These are phyloP conservation scores for Uronychia setigera DNA, from an alignment of 73 alveolate genomes.

Conservation along the genomic window DNA sequence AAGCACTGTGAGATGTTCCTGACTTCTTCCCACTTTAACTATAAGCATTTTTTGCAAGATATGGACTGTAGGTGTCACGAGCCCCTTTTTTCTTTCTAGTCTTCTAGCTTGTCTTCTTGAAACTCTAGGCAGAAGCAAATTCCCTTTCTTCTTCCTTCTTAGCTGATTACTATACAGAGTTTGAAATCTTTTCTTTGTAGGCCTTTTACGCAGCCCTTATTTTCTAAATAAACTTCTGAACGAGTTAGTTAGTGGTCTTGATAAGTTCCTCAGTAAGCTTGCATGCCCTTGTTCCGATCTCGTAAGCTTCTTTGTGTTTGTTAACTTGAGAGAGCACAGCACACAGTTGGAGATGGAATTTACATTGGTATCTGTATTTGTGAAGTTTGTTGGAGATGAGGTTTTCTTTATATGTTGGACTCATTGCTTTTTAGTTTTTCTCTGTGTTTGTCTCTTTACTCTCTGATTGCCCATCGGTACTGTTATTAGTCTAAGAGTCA, in stretches of 20 bases:
- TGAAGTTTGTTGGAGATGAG: slow-evolving; percentile 22
- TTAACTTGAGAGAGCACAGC: slow-evolving; percentile 46
- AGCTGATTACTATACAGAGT: neutral
- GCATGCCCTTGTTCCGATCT: slow-evolving; percentile 16
- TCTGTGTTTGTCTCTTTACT: neutral
- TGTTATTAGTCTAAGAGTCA: neutral
- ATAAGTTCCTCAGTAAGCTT: neutral
- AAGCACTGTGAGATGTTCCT: too few relatives aligned
- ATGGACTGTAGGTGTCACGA: neutral
- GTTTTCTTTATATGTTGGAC: neutral
- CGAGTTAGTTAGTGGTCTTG: neutral
- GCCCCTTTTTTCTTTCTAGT: neutral
- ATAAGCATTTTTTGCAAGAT: neutral
- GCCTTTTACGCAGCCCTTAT: neutral
- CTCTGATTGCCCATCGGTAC: neutral
- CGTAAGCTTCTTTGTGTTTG: slow-evolving; percentile 40
- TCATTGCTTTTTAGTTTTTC: neutral
- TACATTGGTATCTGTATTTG: slow-evolving; percentile 51
- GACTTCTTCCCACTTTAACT: too few relatives aligned
- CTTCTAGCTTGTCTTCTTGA: neutral
- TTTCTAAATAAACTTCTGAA: neutral
- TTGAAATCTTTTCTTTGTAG: neutral
- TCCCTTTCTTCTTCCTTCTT: neutral
- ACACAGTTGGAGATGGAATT: slow-evolving; percentile 53
- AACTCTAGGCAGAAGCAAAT: too few relatives aligned